Percentiles rank a stretch among this genome's conserved stretches.
Conservation (phyloP, 495 filamentous ascomycete species). For the Xylaria acuta region DNA sequence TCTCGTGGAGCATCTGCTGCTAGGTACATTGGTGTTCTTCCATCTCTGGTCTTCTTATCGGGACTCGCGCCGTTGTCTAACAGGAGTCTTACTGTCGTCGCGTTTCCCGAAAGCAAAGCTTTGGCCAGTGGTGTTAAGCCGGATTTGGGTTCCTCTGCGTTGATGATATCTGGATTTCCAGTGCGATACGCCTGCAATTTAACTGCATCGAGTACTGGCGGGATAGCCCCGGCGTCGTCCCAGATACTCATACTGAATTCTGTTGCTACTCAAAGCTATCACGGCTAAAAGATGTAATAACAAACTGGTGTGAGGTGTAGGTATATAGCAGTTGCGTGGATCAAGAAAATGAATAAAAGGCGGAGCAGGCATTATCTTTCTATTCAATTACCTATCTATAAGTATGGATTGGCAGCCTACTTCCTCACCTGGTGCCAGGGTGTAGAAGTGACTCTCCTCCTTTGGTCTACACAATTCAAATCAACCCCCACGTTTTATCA, state of each 20-base stretch:
- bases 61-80: constrained; percentile 29
- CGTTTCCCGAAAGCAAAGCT: constrained; percentile 25
- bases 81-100: constrained; percentile 24
- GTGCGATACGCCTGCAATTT: constrained; percentile 18
- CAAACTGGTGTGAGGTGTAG: not conserved
- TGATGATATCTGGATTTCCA: constrained; percentile 21
- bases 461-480: not conserved
- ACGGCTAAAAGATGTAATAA: not conserved
- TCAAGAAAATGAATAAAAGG: not conserved
- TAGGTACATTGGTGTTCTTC: constrained; percentile 27
- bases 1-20: constrained; percentile 23
- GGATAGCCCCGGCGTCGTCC: constrained; percentile 30
- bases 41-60: constrained; percentile 26
- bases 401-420: not conserved
- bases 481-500: constrained; percentile 7
- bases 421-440: not conserved
- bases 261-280: not conserved
- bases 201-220: constrained; percentile 17
- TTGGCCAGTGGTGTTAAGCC: constrained; percentile 26
- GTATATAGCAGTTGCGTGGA: not conserved
- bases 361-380: not conserved
- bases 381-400: constrained; percentile 1
- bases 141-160: constrained; percentile 16
- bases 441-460: not conserved
- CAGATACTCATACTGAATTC: constrained; percentile 25